Percentiles rank a stretch among this genome's conserved stretches.
phyloP scores from a whole-genome alignment of 1,139 yeast genomes.

The Yarrowia galli region DNA sequence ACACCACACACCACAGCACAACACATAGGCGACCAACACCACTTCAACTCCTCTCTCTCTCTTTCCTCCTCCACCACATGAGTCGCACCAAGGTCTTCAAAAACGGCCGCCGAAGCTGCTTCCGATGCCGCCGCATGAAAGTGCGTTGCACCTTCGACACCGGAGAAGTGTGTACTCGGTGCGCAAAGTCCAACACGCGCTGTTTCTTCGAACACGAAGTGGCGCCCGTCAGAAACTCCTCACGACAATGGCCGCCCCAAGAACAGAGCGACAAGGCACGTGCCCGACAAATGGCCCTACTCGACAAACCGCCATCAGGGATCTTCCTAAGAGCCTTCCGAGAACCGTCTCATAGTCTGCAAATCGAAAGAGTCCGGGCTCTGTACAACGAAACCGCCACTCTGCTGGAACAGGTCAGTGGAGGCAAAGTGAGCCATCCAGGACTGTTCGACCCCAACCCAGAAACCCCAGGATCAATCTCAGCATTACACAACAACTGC shows the following conservation, averaged over 20 bases:
- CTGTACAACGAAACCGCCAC: slow-evolving; percentile 25
- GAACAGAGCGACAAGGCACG: slow-evolving; percentile 26
- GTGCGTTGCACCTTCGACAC: slow-evolving; percentile 37
- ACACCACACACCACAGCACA: too few species aligned
- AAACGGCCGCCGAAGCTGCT: slow-evolving; percentile 26
- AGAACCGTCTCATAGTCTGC: slow-evolving; percentile 24
- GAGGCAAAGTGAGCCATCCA: slow-evolving; percentile 6
- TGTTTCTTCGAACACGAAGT: slow-evolving; percentile 38
- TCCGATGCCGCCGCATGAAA: slow-evolving; percentile 34
- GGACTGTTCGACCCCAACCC: slow-evolving; percentile 9
- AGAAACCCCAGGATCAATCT: not conserved
- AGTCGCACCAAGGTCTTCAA: slow-evolving; percentile 30
- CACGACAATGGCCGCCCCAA: slow-evolving; percentile 17
- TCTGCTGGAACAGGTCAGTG: slow-evolving; percentile 17
- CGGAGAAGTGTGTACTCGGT: slow-evolving; percentile 33
- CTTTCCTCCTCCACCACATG: not conserved
- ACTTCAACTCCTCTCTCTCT: not conserved
- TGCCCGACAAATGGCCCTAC: slow-evolving; percentile 18
- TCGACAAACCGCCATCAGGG: slow-evolving; percentile 30
- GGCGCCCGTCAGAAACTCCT: slow-evolving; percentile 2
- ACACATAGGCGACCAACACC: too few species aligned
- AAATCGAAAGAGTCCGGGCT: not conserved
- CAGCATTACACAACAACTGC: slow-evolving; percentile 20
- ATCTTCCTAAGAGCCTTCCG: slow-evolving; percentile 19
- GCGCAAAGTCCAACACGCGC: slow-evolving; percentile 24